Conservation (phyloP, 371 early-diverging fungal species). For the Mortierella sp. region DNA sequence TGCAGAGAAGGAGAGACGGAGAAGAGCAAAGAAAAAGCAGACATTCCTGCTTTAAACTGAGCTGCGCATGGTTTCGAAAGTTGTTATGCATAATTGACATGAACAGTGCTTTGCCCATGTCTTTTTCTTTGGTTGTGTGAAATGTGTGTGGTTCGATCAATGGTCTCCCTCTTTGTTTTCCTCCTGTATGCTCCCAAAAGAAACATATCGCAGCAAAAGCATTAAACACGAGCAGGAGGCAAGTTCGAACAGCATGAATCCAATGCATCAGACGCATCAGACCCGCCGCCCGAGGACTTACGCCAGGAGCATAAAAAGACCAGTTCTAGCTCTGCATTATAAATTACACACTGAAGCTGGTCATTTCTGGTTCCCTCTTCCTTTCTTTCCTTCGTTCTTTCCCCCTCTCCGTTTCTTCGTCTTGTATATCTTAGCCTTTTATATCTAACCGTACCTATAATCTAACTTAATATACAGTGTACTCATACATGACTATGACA, state of each 20-base stretch:
- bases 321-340: no score
- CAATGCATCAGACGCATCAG: background rate
- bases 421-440: background rate
- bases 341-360: background rate
- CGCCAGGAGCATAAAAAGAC: no score
- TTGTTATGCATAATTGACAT: no score
- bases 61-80: no score
- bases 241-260: background rate
- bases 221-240: no score
- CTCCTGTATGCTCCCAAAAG: background rate
- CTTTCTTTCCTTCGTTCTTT: background rate
- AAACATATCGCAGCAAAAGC: background rate
- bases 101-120: no score
- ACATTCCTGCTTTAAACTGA: no score
- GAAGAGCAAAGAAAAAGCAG: no score
- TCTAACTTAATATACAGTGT: background rate
- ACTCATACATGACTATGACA: conserved; percentile 22
- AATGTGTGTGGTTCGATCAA: no score
- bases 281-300: background rate
- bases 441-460: background rate
- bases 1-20: no score
- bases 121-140: no score
- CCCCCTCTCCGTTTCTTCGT: background rate
- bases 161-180: no score
- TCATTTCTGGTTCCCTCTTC: background rate